Conservation (phyloP, 257 asterid species). For the Plectranthus barbatus region DNA sequence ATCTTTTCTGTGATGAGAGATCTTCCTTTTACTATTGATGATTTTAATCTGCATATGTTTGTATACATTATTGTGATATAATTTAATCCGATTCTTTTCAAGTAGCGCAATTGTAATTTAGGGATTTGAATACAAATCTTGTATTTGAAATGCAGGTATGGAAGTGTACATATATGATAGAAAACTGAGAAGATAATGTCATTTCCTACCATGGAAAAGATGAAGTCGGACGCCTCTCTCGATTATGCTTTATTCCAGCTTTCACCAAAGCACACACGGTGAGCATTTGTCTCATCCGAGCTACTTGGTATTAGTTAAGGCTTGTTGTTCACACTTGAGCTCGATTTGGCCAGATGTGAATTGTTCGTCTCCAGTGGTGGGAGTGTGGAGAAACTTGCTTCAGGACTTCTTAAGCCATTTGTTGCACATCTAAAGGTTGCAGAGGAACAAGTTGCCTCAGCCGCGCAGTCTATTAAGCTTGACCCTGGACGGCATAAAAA, state of each 20-base stretch:
- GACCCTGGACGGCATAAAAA: constrained; percentile 49
- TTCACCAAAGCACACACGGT: constrained; percentile 78
- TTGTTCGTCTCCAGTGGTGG: constrained; percentile 73
- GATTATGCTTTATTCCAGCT: constrained; percentile 90
- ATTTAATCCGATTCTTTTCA: neutral
- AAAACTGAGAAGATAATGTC: constrained; percentile 11
- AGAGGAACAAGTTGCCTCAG: constrained; percentile 69
- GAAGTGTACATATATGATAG: constrained; percentile 25
- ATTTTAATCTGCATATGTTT: neutral
- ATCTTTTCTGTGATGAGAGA: neutral
- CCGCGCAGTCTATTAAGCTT: constrained; percentile 69
- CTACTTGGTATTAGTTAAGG: neutral
- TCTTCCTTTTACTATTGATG: neutral
- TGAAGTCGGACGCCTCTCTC: constrained; percentile 62
- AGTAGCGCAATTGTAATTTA: neutral
- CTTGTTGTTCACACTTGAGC: neutral
- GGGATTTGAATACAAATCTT: neutral
- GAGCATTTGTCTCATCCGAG: constrained; percentile 10
- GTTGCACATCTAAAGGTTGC: constrained; percentile 63
- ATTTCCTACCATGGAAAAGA: constrained; percentile 26
- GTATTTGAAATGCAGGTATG: constrained; percentile 15
- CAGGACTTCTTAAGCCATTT: constrained; percentile 87
- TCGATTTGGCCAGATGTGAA: constrained; percentile 60
- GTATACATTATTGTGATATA: neutral
- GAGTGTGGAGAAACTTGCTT: constrained; percentile 76